Base-by-base conservation (phyloP, 805 yeast genomes). In the Candida taoyuanica region DNA sequence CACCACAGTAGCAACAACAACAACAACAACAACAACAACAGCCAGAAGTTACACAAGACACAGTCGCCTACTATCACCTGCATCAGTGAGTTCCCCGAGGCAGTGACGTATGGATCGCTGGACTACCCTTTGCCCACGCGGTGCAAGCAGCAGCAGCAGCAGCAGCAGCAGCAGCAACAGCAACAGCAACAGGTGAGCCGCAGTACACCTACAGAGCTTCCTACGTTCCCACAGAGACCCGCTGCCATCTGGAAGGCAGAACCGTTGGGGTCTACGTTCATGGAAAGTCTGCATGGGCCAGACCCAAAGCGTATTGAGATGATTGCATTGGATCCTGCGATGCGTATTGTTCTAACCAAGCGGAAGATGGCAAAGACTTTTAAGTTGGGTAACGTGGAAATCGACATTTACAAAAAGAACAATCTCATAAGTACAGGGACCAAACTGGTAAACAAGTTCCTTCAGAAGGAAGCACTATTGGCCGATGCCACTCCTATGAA, bases 401-500 rank as follows among this genome's bases (percentile, higher is more conserved):
- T 52, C 18, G 51, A 50, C 29, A 44, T 45, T 21, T 21, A 23
- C 20, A 40, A 33, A 24, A 40, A 34, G 33, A 27, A 27, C 19
- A 16, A 29, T 25, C 14, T 7, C 18, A 14, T 12, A 5, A 15
- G 16, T 28, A 6, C 30, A 15, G 8, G 11, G 2, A 24, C 39
- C 3, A 37, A 40, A 29, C 26, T 39, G 14, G 38, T 39, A 23
- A 41, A 40, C 31, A 31, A 37, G 32, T 20, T 48, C 19, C 32
- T 37, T 13, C 44, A 42, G 19, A 43, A 37, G 27, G 44, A 42
- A 13, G 23, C 17, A 9, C 24, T 37, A 11, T 8, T 8, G 19
- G 24, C 15, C 1, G 19, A 31, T 7, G 37, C 43, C 12, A 48
- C 57, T 0, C 53, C 56, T 18, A 42, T 53, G 33, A 55, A 55